Evolutionary conservation across 257 asterid genomes (phyloP).

Genomic region (Capsicum baccatum): DNA sequence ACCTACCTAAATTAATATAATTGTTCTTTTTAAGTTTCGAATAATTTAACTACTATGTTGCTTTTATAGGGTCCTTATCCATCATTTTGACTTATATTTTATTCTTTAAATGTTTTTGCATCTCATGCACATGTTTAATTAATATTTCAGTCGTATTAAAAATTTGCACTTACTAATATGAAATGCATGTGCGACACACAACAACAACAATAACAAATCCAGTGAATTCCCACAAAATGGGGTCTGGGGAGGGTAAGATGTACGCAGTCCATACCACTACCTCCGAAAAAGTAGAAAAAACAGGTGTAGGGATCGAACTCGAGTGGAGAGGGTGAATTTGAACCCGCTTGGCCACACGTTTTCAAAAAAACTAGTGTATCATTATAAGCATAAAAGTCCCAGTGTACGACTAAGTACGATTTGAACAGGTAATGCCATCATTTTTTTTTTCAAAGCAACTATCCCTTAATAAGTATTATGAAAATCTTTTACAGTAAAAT

Average conservation of each 20-base stretch:
- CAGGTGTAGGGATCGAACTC: too few species aligned
- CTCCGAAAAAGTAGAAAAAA: too few species aligned
- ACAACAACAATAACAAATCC: too few species aligned
- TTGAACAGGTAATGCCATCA: background rate
- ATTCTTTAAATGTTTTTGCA: too few species aligned
- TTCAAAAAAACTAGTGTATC: background rate
- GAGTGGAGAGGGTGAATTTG: too few species aligned
- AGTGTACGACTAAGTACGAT: too few species aligned
- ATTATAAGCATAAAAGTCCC: too few species aligned
- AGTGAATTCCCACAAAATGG: too few species aligned
- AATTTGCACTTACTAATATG: background rate
- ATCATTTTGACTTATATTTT: background rate
- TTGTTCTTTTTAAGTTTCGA: background rate
- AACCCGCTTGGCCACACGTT: background rate
- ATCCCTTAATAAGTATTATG: background rate
- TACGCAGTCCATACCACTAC: too few species aligned
- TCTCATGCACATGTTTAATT: background rate
- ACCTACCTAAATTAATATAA: background rate
- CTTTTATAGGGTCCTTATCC: background rate
- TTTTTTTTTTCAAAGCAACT: background rate
- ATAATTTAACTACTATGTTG: background rate
- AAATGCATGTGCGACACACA: background rate
- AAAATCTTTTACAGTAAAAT: conserved; percentile 4
- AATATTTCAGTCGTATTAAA: background rate
- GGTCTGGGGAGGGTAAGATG: too few species aligned